phyloP scores from a whole-genome alignment of 2,329 filamentous ascomycete genomes.

The Xylariales sp. region DNA sequence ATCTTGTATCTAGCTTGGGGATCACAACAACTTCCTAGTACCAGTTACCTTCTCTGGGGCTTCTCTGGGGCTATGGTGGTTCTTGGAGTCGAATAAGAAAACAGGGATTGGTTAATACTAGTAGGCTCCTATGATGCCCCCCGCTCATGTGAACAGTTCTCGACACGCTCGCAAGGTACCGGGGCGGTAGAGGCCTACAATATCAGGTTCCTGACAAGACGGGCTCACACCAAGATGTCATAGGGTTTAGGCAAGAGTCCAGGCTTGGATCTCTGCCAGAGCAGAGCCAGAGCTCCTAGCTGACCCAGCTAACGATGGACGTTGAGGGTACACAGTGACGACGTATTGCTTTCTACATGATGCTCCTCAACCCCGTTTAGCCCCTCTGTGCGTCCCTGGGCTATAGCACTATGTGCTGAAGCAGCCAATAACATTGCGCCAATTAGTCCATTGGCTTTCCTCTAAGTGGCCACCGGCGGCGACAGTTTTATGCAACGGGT shows the following conservation, averaged over 20 bases:
- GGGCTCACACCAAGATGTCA: slow-evolving; percentile 32
- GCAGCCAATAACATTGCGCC: slow-evolving; percentile 29
- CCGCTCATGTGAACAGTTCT: slow-evolving; percentile 19
- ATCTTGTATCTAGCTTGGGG: slow-evolving; percentile 24
- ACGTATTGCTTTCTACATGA: slow-evolving; percentile 36
- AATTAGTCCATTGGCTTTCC: slow-evolving; percentile 27
- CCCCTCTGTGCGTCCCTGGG: slow-evolving; percentile 29
- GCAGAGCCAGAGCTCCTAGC: slow-evolving; percentile 13
- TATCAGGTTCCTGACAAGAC: slow-evolving; percentile 5
- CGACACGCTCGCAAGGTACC: slow-evolving; percentile 26
- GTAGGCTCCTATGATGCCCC: slow-evolving; percentile 24
- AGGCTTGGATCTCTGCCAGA: slow-evolving; percentile 18
- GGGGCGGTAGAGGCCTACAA: slow-evolving; percentile 28
- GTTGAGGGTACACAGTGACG: slow-evolving; percentile 32
- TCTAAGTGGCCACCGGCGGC: slow-evolving; percentile 20
- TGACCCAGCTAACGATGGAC: slow-evolving; percentile 28
- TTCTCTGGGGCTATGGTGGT: background rate
- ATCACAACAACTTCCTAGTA: slow-evolving; percentile 26
- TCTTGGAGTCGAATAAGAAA: background rate
- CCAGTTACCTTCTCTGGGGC: slow-evolving; percentile 17
- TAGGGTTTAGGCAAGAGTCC: slow-evolving; percentile 11
- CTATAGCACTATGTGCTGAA: slow-evolving; percentile 25
- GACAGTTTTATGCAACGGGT: slow-evolving; percentile 5
- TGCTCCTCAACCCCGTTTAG: slow-evolving; percentile 26
- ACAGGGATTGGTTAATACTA: slow-evolving; percentile 15